Evolutionary conservation across 1,139 yeast genomes (phyloP).

Genomic region (Wickerhamomyces sp.): DNA sequence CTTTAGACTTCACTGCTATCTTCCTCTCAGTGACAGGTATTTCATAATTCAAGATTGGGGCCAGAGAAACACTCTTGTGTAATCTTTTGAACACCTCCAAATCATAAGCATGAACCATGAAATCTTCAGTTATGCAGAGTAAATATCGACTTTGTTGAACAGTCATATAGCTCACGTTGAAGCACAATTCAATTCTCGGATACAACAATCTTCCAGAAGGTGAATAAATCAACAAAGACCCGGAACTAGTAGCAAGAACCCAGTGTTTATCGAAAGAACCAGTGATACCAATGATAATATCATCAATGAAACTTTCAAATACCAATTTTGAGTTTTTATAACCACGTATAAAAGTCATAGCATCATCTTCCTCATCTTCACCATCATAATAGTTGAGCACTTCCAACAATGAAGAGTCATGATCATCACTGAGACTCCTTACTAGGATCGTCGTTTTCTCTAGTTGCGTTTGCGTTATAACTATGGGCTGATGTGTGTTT

Average conservation of each 20-base stretch:
- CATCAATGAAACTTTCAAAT: slow-evolving; percentile 46
- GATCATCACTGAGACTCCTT: slow-evolving; percentile 16
- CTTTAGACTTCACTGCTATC: slow-evolving; percentile 18
- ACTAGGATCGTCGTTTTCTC: slow-evolving; percentile 14
- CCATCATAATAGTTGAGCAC: slow-evolving; percentile 14
- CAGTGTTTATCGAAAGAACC: slow-evolving; percentile 27
- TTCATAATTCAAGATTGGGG: slow-evolving; percentile 41
- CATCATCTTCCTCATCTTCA: slow-evolving; percentile 34
- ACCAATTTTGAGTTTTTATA: slow-evolving; percentile 35
- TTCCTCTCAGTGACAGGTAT: slow-evolving; percentile 17
- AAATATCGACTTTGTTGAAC: slow-evolving; percentile 36
- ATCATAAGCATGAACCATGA: slow-evolving; percentile 47
- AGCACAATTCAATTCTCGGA: slow-evolving; percentile 55
- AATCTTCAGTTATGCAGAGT: slow-evolving; percentile 45
- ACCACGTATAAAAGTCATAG: slow-evolving; percentile 45
- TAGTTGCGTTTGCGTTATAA: slow-evolving; percentile 9
- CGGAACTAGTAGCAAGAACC: slow-evolving; percentile 62
- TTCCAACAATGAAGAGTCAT: slow-evolving; percentile 22
- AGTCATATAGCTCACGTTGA: slow-evolving; percentile 40
- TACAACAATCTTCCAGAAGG: slow-evolving; percentile 48
- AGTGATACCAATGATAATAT: slow-evolving; percentile 35
- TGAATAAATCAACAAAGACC: slow-evolving; percentile 52
- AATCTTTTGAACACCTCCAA: slow-evolving; percentile 30
- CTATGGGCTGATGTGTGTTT: slow-evolving; percentile 3
- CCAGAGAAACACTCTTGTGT: slow-evolving; percentile 41